Conservation (phyloP, 2,329 filamentous ascomycete genomes). For the Zasmidium angulare region DNA sequence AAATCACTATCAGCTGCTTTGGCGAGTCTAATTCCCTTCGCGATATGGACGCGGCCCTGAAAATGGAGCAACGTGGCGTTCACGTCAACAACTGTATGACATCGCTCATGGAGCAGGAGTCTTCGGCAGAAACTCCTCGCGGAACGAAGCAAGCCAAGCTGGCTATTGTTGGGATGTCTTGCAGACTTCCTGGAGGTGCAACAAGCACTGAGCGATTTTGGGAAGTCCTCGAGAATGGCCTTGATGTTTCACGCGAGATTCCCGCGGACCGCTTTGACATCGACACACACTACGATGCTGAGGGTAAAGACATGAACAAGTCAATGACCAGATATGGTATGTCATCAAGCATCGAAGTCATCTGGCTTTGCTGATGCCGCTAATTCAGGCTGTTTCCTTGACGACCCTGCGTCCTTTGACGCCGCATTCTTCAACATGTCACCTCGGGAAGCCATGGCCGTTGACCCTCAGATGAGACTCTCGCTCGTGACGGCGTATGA, state of each 20-base stretch:
- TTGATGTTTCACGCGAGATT: slow-evolving; percentile 13
- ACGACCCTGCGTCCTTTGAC: slow-evolving; percentile 41
- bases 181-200: slow-evolving; percentile 3
- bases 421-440: slow-evolving; percentile 43
- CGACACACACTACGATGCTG: slow-evolving; percentile 17
- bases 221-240: slow-evolving; percentile 14
- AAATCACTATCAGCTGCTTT: no score
- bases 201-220: slow-evolving; percentile 12
- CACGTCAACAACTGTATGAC: no score
- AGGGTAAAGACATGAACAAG: no score
- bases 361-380: no score
- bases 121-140: no score
- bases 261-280: slow-evolving; percentile 16
- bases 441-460: slow-evolving; percentile 25
- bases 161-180: slow-evolving; percentile 4
- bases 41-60: no score
- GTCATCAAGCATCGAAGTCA: no score
- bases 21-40: no score
- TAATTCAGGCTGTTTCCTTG: no score
- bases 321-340: no score
- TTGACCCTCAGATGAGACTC: slow-evolving; percentile 6
- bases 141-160: neutral
- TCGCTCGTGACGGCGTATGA: slow-evolving; percentile 20
- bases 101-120: no score
- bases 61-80: no score